phyloP scores from a whole-genome alignment of 192 early-diverging fungal genomes.

The Rhizophagus prolifer region DNA sequence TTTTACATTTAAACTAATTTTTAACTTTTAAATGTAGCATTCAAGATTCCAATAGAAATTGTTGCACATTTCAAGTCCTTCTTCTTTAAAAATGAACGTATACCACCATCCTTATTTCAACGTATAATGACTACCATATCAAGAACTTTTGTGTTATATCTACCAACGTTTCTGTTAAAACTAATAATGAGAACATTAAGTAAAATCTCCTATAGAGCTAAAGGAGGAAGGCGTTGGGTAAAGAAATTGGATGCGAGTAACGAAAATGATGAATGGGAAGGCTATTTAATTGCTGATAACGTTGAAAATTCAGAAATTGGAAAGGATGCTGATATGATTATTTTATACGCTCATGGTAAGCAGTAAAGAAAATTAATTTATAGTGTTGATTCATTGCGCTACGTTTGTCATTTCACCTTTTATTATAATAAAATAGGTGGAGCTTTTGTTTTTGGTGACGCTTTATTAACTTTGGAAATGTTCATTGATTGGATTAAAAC shows the following conservation, averaged over 20 bases:
- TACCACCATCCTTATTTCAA: constrained; percentile 8
- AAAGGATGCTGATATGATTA: constrained; percentile 15
- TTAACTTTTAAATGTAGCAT: neutral
- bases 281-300: constrained; percentile 19
- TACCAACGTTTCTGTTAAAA: neutral
- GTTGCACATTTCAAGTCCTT: neutral
- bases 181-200: neutral
- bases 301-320: constrained; percentile 7
- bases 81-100: neutral
- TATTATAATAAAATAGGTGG: constrained; percentile 10
- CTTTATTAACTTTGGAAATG: neutral
- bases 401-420: neutral
- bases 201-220: neutral
- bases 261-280: neutral
- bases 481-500: constrained; percentile 24
- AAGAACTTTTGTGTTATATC: neutral
- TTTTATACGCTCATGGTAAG: constrained; percentile 29
- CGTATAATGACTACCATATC: neutral
- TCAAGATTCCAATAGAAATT: neutral
- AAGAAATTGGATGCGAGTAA: neutral
- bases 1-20: too few species aligned
- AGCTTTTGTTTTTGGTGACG: neutral
- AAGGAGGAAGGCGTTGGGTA: neutral
- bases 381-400: neutral
- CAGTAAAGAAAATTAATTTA: neutral